Base-by-base conservation (phyloP, 2,329 filamentous ascomycete genomes). In the Monilinia fructigena region DNA sequence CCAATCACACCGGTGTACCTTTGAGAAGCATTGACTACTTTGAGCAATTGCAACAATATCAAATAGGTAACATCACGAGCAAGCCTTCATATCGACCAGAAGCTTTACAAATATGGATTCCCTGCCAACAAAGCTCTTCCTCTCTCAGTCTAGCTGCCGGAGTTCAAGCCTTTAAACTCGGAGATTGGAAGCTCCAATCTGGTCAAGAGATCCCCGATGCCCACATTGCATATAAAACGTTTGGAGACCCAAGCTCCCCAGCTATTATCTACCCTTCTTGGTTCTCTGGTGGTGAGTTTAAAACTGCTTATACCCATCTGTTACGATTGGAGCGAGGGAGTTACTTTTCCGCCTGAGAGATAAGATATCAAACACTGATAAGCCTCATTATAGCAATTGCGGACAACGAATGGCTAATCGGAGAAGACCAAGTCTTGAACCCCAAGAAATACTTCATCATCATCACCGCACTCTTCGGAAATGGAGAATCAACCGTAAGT, bases 251-350 rank as follows among this genome's bases (percentile, higher is more conserved):
- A 0, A 82, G 79, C 0, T 80, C 79, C 7, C 89, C 90, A 10
- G 86, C 86, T 2, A 85, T 93, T 67, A 83, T 93, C 68, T 93
- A 93, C 73, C 91, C 90, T 2, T 87, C 87, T 2, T 93, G 90
- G 90, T 93, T 88, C 75, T 88, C 86, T 20, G 87, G 87, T 67
- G 70, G 82, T 85, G 75, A 61, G 81, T 77, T 48, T 28, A 7
- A 11, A 20, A 8, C 18, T 23, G 10, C 47, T 48, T 38, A 18
- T 28, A 12, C 20, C 16, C 18, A n/a, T 20, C 18, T 23, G 10
- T 18, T 11, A 2, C 12, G 6, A 26, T 18, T 8, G 2, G 16
- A 3, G 40, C 6, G 10, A 42, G 14, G 28, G 7, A 23, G 7
- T 20, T 28, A 38, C n/a, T 8, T 60, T 14, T 11, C 6, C 18